Conservation (phyloP, 495 filamentous ascomycete species). For the Chaetomium tenue region DNA sequence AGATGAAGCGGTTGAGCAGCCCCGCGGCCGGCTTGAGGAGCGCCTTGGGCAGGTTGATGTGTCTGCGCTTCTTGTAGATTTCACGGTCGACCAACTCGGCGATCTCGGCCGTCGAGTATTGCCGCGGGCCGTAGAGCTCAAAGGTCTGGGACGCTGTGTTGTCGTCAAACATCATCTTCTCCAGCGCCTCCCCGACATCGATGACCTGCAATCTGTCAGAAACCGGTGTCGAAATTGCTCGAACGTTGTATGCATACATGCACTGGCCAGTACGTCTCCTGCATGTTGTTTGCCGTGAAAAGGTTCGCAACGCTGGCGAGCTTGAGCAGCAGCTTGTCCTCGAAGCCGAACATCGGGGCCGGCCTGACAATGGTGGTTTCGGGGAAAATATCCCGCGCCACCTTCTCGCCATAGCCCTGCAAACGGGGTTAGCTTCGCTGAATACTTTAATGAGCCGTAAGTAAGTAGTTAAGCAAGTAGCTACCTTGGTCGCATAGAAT, state of each 20-base stretch:
- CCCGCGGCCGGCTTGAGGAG: conserved; percentile 69
- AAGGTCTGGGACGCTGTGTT: conserved; percentile 84
- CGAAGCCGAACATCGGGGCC: conserved; percentile 89
- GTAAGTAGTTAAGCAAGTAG: conserved; percentile 18
- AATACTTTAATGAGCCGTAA: not conserved
- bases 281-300: conserved; percentile 88
- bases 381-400: conserved; percentile 87
- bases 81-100: conserved; percentile 83
- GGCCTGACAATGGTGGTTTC: conserved; percentile 98
- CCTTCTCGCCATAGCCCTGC: conserved; percentile 74
- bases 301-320: conserved; percentile 76
- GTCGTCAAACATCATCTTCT: conserved; percentile 86
- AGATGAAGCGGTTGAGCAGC: conserved; percentile 72
- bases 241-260: conserved; percentile 61
- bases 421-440: conserved; percentile 12
- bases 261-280: conserved; percentile 87
- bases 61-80: conserved; percentile 83
- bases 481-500: conserved; percentile 86
- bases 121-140: conserved; percentile 91
- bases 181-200: conserved; percentile 85
- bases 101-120: conserved; percentile 87
- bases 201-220: conserved; percentile 57
- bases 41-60: conserved; percentile 86
- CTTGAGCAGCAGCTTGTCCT: conserved; percentile 86
- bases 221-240: not conserved